Conservation (phyloP, 306 rosid genomes). For the Vicia villosa region DNA sequence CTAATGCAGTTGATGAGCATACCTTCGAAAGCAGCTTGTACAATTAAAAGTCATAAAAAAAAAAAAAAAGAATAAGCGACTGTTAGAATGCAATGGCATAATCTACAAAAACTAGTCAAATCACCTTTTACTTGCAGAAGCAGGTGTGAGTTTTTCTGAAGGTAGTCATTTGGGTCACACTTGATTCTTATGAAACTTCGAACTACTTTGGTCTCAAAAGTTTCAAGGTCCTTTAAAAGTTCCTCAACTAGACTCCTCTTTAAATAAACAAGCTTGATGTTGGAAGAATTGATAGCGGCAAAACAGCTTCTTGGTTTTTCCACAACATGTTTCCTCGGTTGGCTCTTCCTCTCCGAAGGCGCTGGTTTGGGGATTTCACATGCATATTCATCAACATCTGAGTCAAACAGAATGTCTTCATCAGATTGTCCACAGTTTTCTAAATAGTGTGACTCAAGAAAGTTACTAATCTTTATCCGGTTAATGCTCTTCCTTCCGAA, state of each 20-base stretch:
- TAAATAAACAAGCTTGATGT: slow-evolving; percentile 71
- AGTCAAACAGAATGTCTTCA: slow-evolving; percentile 42
- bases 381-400: slow-evolving; percentile 45
- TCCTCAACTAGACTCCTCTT: slow-evolving; percentile 63
- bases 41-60: slow-evolving; percentile 10
- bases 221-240: slow-evolving; percentile 55
- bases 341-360: slow-evolving; percentile 36
- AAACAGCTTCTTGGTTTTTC: slow-evolving; percentile 60
- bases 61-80: slow-evolving; percentile 19
- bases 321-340: slow-evolving; percentile 32
- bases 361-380: slow-evolving; percentile 33
- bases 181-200: slow-evolving; percentile 79
- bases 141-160: slow-evolving; percentile 76
- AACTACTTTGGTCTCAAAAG: slow-evolving; percentile 63
- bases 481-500: slow-evolving; percentile 70
- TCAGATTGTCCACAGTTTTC: slow-evolving; percentile 49
- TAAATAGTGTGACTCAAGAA: slow-evolving; percentile 69
- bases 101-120: slow-evolving; percentile 12
- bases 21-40: slow-evolving; percentile 10
- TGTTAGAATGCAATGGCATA: slow-evolving; percentile 20
- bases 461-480: slow-evolving; percentile 55
- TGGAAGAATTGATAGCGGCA: slow-evolving; percentile 65
- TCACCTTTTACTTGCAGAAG: slow-evolving; percentile 79
- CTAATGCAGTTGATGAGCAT: slow-evolving; percentile 8
- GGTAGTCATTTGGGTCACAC: slow-evolving; percentile 78